phyloP scores from a whole-genome alignment of 768 basidiomycete species.

The Mycena vulgaris region DNA sequence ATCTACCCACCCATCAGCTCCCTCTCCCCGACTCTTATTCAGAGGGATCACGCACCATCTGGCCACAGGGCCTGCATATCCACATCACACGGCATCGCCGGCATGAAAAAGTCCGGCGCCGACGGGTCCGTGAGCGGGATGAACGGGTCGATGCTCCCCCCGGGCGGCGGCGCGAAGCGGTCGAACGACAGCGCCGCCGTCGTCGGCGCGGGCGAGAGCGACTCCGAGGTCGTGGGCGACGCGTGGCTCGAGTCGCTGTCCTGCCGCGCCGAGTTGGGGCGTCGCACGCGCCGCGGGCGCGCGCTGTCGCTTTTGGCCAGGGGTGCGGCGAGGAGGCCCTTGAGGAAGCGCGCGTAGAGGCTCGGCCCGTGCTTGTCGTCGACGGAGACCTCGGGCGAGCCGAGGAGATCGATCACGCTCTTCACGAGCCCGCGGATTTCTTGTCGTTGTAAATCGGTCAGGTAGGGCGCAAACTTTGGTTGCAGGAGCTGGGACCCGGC shows the following conservation, averaged over 20 bases:
- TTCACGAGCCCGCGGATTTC: conserved; percentile 78
- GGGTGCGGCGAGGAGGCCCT: conserved; percentile 76
- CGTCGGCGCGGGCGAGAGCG: conserved; percentile 64
- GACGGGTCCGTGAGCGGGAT: conserved; percentile 43
- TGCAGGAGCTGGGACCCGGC: conserved; percentile 71
- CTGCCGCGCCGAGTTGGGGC: conserved; percentile 41
- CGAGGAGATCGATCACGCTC: conserved; percentile 76
- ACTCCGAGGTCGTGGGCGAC: conserved; percentile 57
- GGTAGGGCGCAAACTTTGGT: conserved; percentile 77
- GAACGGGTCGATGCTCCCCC: conserved; percentile 59
- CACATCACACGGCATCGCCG: conserved; percentile 70
- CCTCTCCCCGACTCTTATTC: neutral
- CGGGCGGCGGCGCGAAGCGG: conserved; percentile 59
- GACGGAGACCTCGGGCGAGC: conserved; percentile 80
- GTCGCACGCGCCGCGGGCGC: conserved; percentile 25
- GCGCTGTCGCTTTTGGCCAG: conserved; percentile 50
- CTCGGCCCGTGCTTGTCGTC: conserved; percentile 88
- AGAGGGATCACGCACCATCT: conserved; percentile 63
- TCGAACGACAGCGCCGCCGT: conserved; percentile 64
- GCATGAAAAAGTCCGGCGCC: conserved; percentile 63
- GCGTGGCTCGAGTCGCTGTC: conserved; percentile 48
- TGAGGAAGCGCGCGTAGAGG: conserved; percentile 85
- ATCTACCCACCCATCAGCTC: conserved; percentile 19
- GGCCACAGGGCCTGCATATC: conserved; percentile 77
- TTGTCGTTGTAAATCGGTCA: conserved; percentile 70